Evolutionary conservation across 306 rosid genomes (phyloP).

Genomic region (Vigna hirtella): DNA sequence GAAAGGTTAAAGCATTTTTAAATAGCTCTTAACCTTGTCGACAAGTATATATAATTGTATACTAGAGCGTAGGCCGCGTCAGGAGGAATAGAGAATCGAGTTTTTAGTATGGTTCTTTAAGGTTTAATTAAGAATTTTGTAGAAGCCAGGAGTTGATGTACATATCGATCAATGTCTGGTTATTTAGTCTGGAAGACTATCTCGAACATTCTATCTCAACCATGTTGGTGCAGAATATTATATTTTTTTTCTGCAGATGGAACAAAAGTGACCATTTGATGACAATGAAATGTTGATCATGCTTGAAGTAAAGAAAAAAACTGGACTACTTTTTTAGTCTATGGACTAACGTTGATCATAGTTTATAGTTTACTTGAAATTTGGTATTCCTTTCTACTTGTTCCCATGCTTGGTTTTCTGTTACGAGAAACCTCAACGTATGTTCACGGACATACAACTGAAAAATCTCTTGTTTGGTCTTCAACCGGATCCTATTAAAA

Average conservation of each 20-base stretch:
- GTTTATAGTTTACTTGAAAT: background rate
- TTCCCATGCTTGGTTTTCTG: background rate
- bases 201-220: constrained; percentile 28
- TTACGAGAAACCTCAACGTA: background rate
- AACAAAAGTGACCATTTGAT: constrained; percentile 30
- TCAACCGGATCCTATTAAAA: background rate
- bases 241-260: constrained; percentile 24
- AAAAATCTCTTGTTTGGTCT: background rate
- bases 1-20: constrained; percentile 68
- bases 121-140: constrained; percentile 40
- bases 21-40: constrained; percentile 44
- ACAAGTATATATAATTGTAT: constrained; percentile 21
- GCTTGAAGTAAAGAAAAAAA: constrained; percentile 22
- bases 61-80: constrained; percentile 44
- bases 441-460: background rate
- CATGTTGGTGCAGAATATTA: constrained; percentile 35
- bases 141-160: constrained; percentile 34
- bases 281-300: constrained; percentile 5
- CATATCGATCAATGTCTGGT: constrained; percentile 15
- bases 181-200: constrained; percentile 32
- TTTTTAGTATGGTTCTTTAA: constrained; percentile 52
- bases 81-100: constrained; percentile 50
- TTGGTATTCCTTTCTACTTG: background rate
- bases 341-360: background rate
- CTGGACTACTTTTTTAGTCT: constrained; percentile 10